These are phyloP conservation scores for Plasmodium chabaudi DNA, from an alignment of 169 alveolate genomes.

Conservation along the genomic window DNA sequence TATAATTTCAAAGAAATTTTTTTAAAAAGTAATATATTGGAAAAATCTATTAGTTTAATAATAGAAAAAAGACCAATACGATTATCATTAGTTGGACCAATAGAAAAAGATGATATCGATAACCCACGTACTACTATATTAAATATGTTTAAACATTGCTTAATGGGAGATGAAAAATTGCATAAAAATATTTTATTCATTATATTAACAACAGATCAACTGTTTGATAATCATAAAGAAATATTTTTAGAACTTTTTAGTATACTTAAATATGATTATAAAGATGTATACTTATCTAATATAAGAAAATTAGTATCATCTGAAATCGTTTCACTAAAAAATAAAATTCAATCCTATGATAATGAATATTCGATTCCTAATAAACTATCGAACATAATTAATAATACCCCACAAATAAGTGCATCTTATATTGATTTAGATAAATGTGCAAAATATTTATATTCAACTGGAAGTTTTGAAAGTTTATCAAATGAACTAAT, in stretches of 20 bases:
- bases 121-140: slow-evolving; percentile 52
- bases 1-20: slow-evolving; percentile 58
- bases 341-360: slow-evolving; percentile 40
- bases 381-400: slow-evolving; percentile 2
- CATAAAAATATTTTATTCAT: slow-evolving; percentile 58
- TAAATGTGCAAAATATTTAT: not conserved
- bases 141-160: slow-evolving; percentile 52
- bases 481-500: slow-evolving; percentile 12
- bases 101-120: slow-evolving; percentile 57
- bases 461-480: slow-evolving; percentile 2
- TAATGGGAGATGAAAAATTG: slow-evolving; percentile 59
- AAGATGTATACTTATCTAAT: slow-evolving; percentile 45
- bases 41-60: slow-evolving; percentile 63
- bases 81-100: slow-evolving; percentile 72
- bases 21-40: slow-evolving; percentile 62
- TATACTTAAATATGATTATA: slow-evolving; percentile 37
- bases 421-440: slow-evolving; percentile 44
- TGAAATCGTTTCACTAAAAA: slow-evolving; percentile 48
- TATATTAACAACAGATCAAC: slow-evolving; percentile 59
- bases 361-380: not conserved
- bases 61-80: slow-evolving; percentile 63
- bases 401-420: slow-evolving; percentile 20
- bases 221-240: slow-evolving; percentile 66
- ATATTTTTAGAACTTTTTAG: slow-evolving; percentile 53
- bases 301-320: slow-evolving; percentile 56